Evolutionary conservation across 208 protist species (phyloP), one percentile per base, ranked within the genome.

Genomic region (Wallacemonas rigidus): DNA sequence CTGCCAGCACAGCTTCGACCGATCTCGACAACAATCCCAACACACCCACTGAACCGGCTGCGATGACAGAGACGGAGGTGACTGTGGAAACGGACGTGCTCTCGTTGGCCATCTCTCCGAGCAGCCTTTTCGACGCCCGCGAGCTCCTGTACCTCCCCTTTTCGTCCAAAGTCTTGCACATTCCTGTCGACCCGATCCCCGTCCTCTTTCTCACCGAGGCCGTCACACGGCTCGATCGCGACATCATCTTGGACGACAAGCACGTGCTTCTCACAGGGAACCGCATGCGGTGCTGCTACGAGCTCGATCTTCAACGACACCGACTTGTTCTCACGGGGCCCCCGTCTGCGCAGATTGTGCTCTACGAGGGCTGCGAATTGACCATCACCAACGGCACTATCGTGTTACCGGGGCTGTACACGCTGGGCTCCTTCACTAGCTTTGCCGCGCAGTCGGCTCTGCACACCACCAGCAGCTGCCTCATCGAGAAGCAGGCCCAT

Each of bases 311-410:
- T 2, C 88, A 88, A 56, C 67, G 82, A 38, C 76, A 95, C 70
- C 79, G 41, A 38, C 73, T 97, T 7, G 75, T 72, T 40, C 69
- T 95, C 14, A 87, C 80, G 2, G 83, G 74, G 15, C 12, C 69
- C 4, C 90, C 92, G 41, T 82, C 82, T 12, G 77, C 74, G 0
- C 84, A 89, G 76, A 80, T 97, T 56, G 79, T 94, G 3, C 69
- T 97, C 39, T 77, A 74, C 65, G 89, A 94, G 43, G 83, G 87
- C 64, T 93, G 87, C 72, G 83, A 97, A 56, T 67, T 97, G 71
- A 92, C 82, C 41, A 87, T 97, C 67, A 89, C 81, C 26, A 97
- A 95, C 82, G 92, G 92, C 65, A 87, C 80, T n/a, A 69, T 97
- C 50, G 69, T 87, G 11, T 72, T 97, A 2, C 87, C 92, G 0